Percentiles rank a stretch among this genome's conserved stretches.
phyloP scores from a whole-genome alignment of 1,139 yeast genomes.

The Candida albicans region DNA sequence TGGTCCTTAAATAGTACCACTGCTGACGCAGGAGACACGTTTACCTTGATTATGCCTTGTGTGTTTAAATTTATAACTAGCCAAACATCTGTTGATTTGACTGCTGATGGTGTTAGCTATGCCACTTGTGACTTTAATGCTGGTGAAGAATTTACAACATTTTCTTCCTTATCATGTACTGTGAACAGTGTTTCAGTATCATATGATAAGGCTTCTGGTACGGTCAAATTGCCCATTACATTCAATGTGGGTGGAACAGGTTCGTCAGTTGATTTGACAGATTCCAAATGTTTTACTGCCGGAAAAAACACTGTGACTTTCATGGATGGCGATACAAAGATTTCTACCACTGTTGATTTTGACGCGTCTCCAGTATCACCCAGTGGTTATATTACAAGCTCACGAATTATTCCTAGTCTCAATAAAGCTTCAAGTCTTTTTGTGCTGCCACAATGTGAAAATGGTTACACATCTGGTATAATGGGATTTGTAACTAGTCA shows the following conservation, averaged over 20 bases:
- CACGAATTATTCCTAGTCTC: slow-evolving; percentile 8
- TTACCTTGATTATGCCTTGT: slow-evolving; percentile 25
- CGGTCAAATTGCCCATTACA: slow-evolving; percentile 25
- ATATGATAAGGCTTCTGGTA: slow-evolving; percentile 7
- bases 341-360: slow-evolving; percentile 21
- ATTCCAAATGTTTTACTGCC: slow-evolving; percentile 20
- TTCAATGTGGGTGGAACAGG: slow-evolving; percentile 29
- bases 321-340: slow-evolving; percentile 26
- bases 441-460: slow-evolving; percentile 24
- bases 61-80: slow-evolving; percentile 25
- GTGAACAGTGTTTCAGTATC: slow-evolving; percentile 14
- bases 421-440: slow-evolving; percentile 18
- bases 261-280: slow-evolving; percentile 19
- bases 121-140: slow-evolving; percentile 27
- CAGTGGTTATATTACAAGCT: background rate
- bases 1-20: slow-evolving; percentile 25
- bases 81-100: slow-evolving; percentile 14
- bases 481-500: slow-evolving; percentile 18
- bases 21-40: slow-evolving; percentile 26
- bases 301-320: slow-evolving; percentile 30
- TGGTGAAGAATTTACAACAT: slow-evolving; percentile 25
- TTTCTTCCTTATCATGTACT: slow-evolving; percentile 26
- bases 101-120: slow-evolving; percentile 24
- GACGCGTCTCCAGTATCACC: background rate
- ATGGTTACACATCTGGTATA: slow-evolving; percentile 26